Conservation (phyloP, 2,329 filamentous ascomycete genomes). For the Cladophialophora immunda region DNA sequence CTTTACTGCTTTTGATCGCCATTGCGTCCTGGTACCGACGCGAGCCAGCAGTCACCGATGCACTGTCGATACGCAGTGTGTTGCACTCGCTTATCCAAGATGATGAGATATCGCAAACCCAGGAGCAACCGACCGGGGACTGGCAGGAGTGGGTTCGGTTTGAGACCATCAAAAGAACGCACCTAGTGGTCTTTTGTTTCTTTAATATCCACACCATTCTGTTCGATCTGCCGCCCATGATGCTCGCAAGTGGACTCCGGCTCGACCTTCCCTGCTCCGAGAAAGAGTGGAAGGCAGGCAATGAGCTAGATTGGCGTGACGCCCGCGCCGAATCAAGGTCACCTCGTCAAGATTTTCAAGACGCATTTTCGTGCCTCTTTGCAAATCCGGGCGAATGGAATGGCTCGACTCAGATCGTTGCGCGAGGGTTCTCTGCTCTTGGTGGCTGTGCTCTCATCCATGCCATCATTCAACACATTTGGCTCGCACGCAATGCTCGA, state of each 20-base stretch:
- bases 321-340: slow-evolving; percentile 42
- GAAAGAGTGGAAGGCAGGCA: slow-evolving; percentile 46
- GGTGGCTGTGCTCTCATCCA: slow-evolving; percentile 77
- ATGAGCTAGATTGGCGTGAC: slow-evolving; percentile 44
- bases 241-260: slow-evolving; percentile 48
- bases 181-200: slow-evolving; percentile 48
- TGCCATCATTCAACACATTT: slow-evolving; percentile 75
- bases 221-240: slow-evolving; percentile 48
- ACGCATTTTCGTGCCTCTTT: slow-evolving; percentile 40
- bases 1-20: slow-evolving; percentile 17
- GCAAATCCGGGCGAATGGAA: background rate
- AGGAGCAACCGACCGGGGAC: background rate
- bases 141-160: slow-evolving; percentile 49
- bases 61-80: slow-evolving; percentile 5
- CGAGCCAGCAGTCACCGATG: slow-evolving; percentile 14
- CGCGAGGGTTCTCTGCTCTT: slow-evolving; percentile 52
- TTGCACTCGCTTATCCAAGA: slow-evolving; percentile 2
- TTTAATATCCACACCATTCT: slow-evolving; percentile 49
- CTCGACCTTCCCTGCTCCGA: slow-evolving; percentile 48
- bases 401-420: background rate
- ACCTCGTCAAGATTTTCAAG: slow-evolving; percentile 46
- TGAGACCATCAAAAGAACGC: slow-evolving; percentile 46
- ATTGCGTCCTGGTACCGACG: slow-evolving; percentile 15
- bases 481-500: slow-evolving; percentile 3
- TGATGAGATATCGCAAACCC: background rate